phyloP scores from a whole-genome alignment of 108 stramenopile species.

The Parietichytrium sp. region DNA sequence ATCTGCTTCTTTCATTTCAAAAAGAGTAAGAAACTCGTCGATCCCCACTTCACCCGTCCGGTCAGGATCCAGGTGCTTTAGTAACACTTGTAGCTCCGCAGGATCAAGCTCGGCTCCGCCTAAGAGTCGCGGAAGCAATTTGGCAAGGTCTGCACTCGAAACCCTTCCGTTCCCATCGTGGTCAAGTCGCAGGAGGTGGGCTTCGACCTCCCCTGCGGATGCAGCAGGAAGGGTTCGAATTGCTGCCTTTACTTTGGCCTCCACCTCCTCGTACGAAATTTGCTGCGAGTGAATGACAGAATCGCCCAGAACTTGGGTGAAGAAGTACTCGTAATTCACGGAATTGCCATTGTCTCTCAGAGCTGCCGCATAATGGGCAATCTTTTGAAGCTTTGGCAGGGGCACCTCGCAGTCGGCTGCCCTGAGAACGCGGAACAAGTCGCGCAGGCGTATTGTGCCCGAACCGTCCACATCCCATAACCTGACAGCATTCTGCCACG shows the following conservation, averaged over 20 bases:
- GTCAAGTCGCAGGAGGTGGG: neutral
- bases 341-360: neutral
- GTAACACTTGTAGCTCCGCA: constrained; percentile 6
- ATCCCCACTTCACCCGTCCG: neutral
- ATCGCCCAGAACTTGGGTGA: neutral
- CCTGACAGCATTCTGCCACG: constrained; percentile 4
- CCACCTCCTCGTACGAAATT: neutral
- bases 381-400: neutral
- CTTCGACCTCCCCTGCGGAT: neutral
- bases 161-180: neutral
- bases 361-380: neutral
- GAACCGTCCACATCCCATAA: neutral
- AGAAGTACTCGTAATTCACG: constrained; percentile 27
- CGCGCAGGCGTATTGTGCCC: neutral
- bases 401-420: neutral
- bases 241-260: neutral
- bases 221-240: neutral
- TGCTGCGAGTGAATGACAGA: neutral
- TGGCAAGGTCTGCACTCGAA: neutral
- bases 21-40: neutral
- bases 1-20: constrained; percentile 1
- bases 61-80: neutral
- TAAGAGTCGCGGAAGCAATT: neutral
- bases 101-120: neutral
- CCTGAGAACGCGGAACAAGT: neutral